These are phyloP conservation scores for Solanum gracilifrons DNA, from an alignment of 257 asterid species.

Conservation along the genomic window DNA sequence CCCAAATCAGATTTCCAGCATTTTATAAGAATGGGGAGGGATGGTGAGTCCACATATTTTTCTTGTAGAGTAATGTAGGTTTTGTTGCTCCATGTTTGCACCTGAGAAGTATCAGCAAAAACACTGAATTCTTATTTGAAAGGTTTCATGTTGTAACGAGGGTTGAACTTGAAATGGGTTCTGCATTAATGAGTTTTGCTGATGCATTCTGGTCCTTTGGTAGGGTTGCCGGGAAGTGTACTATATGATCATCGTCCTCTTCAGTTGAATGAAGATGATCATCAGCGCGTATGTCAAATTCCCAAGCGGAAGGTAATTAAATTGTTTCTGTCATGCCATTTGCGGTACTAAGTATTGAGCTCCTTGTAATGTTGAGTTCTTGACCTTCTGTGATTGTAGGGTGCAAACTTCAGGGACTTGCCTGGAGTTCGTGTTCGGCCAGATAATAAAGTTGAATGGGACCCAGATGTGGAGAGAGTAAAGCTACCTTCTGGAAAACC, in stretches of 20 bases:
- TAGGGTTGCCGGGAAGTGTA: background rate
- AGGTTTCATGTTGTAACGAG: background rate
- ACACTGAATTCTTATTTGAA: background rate
- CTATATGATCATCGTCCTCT: conserved; percentile 25
- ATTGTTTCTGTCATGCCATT: background rate
- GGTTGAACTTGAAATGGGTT: background rate
- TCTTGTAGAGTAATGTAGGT: background rate
- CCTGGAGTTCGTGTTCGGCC: conserved; percentile 21
- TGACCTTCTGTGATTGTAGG: conserved; percentile 4
- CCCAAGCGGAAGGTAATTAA: conserved; percentile 23
- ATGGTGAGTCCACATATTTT: conserved; percentile 8
- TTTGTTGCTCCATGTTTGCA: background rate
- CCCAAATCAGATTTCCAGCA: conserved; percentile 16
- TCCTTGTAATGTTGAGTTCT: background rate
- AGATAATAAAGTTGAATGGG: conserved; percentile 6
- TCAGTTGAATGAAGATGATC: conserved; percentile 19
- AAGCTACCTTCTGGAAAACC: conserved; percentile 17
- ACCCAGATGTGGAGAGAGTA: conserved; percentile 10
- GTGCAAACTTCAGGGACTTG: conserved; percentile 31
- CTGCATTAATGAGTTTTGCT: background rate
- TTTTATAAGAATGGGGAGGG: conserved; percentile 15
- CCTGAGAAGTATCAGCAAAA: background rate
- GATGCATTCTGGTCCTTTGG: background rate
- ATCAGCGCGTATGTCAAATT: conserved; percentile 21
- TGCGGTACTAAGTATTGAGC: background rate